These are phyloP conservation scores for Pyrenophora seminiperda DNA, from an alignment of 2,329 filamentous ascomycete species.

Conservation along the genomic window DNA sequence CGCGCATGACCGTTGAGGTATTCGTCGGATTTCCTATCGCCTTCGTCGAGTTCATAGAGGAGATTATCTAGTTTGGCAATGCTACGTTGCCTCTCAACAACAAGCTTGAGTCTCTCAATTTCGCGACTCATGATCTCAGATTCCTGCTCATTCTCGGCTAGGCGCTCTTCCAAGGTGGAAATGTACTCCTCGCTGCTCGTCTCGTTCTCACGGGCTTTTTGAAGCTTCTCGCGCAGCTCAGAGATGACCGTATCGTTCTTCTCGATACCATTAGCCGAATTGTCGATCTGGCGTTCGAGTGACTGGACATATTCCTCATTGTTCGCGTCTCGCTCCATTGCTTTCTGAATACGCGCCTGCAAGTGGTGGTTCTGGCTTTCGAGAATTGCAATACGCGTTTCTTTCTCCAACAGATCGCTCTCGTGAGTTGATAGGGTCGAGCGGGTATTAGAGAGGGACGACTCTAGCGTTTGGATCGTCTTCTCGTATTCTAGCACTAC, in stretches of 20 bases:
- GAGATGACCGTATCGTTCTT: slow-evolving; percentile 84
- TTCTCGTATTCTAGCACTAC: slow-evolving; percentile 98
- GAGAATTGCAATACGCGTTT: slow-evolving; percentile 89
- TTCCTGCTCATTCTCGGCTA: slow-evolving; percentile 95
- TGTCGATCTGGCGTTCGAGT: slow-evolving; percentile 86
- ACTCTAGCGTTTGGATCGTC: slow-evolving; percentile 92
- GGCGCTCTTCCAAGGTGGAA: slow-evolving; percentile 89
- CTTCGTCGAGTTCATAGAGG: slow-evolving; percentile 80
- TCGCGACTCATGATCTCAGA: slow-evolving; percentile 96
- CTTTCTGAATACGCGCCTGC: slow-evolving; percentile 86
- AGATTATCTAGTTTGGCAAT: slow-evolving; percentile 93
- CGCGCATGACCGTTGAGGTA: slow-evolving; percentile 45
- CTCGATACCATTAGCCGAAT: slow-evolving; percentile 88
- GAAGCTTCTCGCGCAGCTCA: slow-evolving; percentile 89
- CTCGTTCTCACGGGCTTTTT: slow-evolving; percentile 87
- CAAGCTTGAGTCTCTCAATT: slow-evolving; percentile 89
- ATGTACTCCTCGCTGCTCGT: slow-evolving; percentile 94
- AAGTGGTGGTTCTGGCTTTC: slow-evolving; percentile 92
- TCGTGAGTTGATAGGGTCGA: slow-evolving; percentile 83
- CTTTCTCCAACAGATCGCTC: slow-evolving; percentile 85
- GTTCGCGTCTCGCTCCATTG: slow-evolving; percentile 86
- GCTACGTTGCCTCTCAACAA: slow-evolving; percentile 92
- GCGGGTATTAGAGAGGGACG: slow-evolving; percentile 86
- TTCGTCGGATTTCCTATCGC: slow-evolving; percentile 38
- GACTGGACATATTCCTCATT: slow-evolving; percentile 94